These are phyloP conservation scores for Dittrichia graveolens DNA, from an alignment of 129 eudicot genomes.

Conservation along the genomic window DNA sequence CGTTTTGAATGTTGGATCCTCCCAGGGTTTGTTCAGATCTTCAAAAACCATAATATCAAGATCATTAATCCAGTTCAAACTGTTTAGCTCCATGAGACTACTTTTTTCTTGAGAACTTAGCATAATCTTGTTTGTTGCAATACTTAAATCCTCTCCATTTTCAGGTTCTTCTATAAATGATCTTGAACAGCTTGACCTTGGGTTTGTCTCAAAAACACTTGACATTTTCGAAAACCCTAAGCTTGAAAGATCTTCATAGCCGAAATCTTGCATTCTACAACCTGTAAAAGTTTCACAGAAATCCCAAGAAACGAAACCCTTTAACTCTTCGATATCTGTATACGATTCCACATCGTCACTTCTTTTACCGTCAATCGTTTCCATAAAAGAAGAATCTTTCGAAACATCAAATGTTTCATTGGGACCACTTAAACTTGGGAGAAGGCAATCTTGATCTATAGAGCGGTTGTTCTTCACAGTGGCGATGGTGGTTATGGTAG, in stretches of 20 bases:
- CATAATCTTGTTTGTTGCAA: slow-evolving; percentile 34
- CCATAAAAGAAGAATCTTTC: too few relatives aligned
- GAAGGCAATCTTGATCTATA: slow-evolving; percentile 11
- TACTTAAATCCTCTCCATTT: slow-evolving; percentile 40
- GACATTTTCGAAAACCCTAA: slow-evolving; percentile 43
- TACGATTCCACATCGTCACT: slow-evolving; percentile 19
- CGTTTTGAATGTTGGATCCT: slow-evolving; percentile 59
- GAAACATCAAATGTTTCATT: slow-evolving; percentile 1
- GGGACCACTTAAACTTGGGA: not conserved
- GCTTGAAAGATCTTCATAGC: slow-evolving; percentile 27
- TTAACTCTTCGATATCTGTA: slow-evolving; percentile 35
- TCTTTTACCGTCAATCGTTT: slow-evolving; percentile 3
- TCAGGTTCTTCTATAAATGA: slow-evolving; percentile 27
- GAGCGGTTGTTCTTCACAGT: slow-evolving; percentile 4
- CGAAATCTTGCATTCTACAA: slow-evolving; percentile 23
- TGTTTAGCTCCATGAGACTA: slow-evolving; percentile 32
- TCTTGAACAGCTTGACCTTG: slow-evolving; percentile 2
- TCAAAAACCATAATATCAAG: slow-evolving; percentile 48
- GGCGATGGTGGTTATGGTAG: slow-evolving; percentile 29
- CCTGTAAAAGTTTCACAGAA: slow-evolving; percentile 26
- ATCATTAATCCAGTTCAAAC: slow-evolving; percentile 63
- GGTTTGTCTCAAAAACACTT: slow-evolving; percentile 34
- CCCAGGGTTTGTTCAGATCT: slow-evolving; percentile 71
- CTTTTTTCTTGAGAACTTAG: slow-evolving; percentile 33
- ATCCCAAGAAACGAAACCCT: slow-evolving; percentile 37